phyloP scores from a whole-genome alignment of 106 monocot genomes.

The Allium cepa region DNA sequence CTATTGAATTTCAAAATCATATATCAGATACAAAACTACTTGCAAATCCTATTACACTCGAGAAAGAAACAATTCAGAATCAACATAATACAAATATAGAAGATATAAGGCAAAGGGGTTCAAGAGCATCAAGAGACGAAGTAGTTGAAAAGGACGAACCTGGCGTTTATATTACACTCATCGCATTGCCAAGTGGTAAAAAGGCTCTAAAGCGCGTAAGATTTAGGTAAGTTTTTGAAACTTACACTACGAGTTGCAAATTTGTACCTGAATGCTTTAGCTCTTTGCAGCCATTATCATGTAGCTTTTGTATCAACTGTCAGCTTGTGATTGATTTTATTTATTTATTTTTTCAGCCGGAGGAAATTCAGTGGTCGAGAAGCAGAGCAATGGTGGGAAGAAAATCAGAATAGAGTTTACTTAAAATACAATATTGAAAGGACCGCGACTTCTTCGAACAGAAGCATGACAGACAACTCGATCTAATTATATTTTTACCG shows the following conservation, averaged over 20 bases:
- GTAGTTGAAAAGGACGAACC: constrained; percentile 52
- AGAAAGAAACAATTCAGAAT: background rate
- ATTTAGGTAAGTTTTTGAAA: constrained; percentile 47
- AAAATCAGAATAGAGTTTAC: constrained; percentile 50
- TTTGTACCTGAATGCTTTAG: background rate
- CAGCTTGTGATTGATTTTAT: background rate
- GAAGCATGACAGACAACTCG: constrained; percentile 10
- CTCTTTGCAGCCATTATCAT: background rate
- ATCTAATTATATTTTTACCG: background rate
- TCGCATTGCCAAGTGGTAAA: constrained; percentile 37
- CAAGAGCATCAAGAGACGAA: constrained; percentile 30
- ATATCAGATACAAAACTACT: background rate
- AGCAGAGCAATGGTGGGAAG: constrained; percentile 78
- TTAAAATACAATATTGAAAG: constrained; percentile 33
- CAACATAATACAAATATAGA: background rate
- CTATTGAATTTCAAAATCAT: constrained; percentile 7
- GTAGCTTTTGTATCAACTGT: background rate
- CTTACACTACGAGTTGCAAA: too few relatives aligned
- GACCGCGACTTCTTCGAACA: constrained; percentile 4
- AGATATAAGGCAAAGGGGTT: background rate
- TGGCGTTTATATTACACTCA: constrained; percentile 67
- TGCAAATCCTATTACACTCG: background rate
- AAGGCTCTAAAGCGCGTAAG: constrained; percentile 58
- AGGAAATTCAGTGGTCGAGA: constrained; percentile 62
- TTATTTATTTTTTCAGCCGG: constrained; percentile 24